A percentile compares a stretch with the other conserved stretches of the same genome.
phyloP scores from a whole-genome alignment of 768 basidiomycete genomes.

The Pseudohyphozyma bogoriensis region DNA sequence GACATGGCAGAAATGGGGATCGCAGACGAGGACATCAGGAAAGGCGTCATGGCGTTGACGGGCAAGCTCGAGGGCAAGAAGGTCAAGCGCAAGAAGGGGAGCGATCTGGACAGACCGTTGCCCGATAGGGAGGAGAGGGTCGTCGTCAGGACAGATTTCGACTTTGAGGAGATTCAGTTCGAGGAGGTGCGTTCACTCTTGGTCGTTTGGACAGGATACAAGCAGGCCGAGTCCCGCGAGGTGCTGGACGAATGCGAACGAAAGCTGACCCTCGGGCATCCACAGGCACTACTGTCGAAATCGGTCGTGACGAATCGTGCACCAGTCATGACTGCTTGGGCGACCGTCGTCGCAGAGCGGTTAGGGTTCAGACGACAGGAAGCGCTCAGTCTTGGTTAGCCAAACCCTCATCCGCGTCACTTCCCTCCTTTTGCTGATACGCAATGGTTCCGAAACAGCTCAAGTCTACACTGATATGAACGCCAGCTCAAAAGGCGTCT shows the following conservation, averaged over 20 bases:
- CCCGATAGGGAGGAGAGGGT: slow-evolving; percentile 47
- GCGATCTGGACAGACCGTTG: slow-evolving; percentile 51
- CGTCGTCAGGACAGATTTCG: slow-evolving; percentile 46
- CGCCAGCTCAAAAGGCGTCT: slow-evolving; percentile 70
- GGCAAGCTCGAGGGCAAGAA: not conserved
- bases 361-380: slow-evolving; percentile 81
- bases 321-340: slow-evolving; percentile 91
- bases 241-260: too few relatives aligned
- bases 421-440: too few relatives aligned
- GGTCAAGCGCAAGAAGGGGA: slow-evolving; percentile 31
- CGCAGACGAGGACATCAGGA: slow-evolving; percentile 22
- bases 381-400: slow-evolving; percentile 75
- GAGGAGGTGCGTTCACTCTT: slow-evolving; percentile 50
- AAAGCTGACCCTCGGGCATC: not conserved
- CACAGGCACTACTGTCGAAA: slow-evolving; percentile 53
- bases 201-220: too few relatives aligned
- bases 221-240: too few relatives aligned
- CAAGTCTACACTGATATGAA: slow-evolving; percentile 92
- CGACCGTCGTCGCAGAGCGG: slow-evolving; percentile 69
- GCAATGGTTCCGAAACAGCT: slow-evolving; percentile 44
- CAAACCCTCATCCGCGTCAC: not conserved
- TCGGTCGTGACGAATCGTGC: slow-evolving; percentile 73
- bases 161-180: slow-evolving; percentile 63
- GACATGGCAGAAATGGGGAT: slow-evolving; percentile 54
- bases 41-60: slow-evolving; percentile 5